Conservation (phyloP, 179 eudicot species). For the Beta corolliflora region DNA sequence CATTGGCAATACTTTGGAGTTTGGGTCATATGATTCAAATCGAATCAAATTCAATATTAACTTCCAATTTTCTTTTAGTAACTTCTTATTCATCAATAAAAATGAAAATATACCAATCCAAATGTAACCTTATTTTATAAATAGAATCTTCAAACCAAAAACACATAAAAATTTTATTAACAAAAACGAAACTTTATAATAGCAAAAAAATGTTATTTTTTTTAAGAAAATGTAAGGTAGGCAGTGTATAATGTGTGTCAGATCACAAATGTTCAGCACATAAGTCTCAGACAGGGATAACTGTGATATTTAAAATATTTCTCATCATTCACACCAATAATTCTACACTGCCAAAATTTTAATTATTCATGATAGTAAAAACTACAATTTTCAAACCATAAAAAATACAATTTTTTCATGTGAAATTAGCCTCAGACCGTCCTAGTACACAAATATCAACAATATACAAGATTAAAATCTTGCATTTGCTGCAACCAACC, state of each 20-base stretch:
- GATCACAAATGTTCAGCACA: conserved; percentile 25
- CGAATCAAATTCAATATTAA: no score
- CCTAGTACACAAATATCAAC: conserved; percentile 32
- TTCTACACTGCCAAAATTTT: background rate
- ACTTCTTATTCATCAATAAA: no score
- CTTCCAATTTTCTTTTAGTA: no score
- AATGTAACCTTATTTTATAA: no score
- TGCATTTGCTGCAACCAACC: conserved; percentile 23
- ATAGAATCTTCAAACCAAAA: no score
- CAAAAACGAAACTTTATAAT: no score
- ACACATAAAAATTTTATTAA: no score
- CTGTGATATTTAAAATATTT: conserved; percentile 19
- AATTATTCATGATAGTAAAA: background rate
- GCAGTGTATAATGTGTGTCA: conserved; percentile 16
- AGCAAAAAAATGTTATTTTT: no score
- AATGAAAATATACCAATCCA: no score
- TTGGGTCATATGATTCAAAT: no score
- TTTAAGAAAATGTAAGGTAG: no score
- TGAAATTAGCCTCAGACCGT: conserved; percentile 31
- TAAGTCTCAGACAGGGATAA: conserved; percentile 36
- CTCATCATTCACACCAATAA: conserved; percentile 29
- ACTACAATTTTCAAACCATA: background rate
- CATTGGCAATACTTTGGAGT: no score
- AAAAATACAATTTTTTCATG: background rate
- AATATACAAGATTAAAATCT: conserved; percentile 8